Conservation (phyloP, 495 filamentous ascomycete species). For the Trichoderma asperelloides region DNA sequence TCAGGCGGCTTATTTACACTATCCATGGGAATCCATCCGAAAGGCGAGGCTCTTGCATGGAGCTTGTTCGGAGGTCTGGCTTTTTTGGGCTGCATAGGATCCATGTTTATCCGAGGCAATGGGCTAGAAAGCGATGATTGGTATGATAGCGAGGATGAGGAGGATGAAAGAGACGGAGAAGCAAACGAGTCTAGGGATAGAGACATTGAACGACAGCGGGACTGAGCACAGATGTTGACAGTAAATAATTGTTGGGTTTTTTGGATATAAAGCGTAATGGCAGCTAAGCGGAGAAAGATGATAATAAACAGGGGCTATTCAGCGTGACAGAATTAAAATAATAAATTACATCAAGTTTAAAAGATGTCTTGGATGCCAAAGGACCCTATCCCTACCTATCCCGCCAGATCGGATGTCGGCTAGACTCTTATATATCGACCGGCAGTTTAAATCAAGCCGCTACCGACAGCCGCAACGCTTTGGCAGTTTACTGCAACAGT, state of each 20-base stretch:
- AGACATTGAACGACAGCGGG: not conserved
- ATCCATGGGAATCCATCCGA: conserved; percentile 56
- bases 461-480: too few relatives aligned
- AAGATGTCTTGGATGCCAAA: too few relatives aligned
- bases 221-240: not conserved
- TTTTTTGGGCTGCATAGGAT: conserved; percentile 66
- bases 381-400: not conserved
- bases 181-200: not conserved
- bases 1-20: conserved; percentile 77
- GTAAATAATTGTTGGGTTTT: not conserved
- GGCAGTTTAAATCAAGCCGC: too few relatives aligned
- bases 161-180: conserved; percentile 10
- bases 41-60: conserved; percentile 80
- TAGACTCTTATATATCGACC: not conserved
- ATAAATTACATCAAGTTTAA: too few relatives aligned
- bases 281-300: not conserved
- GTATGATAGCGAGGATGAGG: conserved; percentile 22
- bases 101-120: conserved; percentile 59
- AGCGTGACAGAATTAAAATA: too few relatives aligned
- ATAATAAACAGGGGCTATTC: not conserved
- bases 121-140: conserved; percentile 47
- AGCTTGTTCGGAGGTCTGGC: conserved; percentile 72
- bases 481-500: too few relatives aligned
- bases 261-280: not conserved
- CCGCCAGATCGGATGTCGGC: not conserved